A percentile compares a stretch with the other conserved stretches of the same genome.
phyloP scores from a whole-genome alignment of 495 filamentous ascomycete species.

The Patellaria atrata region DNA sequence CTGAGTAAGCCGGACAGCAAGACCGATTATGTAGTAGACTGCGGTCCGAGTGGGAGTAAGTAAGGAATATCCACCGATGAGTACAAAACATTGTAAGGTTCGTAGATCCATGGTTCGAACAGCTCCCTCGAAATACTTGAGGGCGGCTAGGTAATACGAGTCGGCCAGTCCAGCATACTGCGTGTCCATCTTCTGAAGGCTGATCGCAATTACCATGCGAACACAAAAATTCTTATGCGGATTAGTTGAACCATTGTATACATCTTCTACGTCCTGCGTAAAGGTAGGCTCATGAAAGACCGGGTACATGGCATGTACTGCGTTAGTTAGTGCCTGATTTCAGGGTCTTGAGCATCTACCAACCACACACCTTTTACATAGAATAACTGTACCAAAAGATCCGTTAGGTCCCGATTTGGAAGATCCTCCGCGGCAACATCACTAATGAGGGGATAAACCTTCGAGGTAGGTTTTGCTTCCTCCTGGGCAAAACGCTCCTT shows the following conservation, averaged over 20 bases:
- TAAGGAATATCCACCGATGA: conserved; percentile 85
- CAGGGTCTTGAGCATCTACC: conserved; percentile 1
- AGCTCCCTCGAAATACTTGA: conserved; percentile 63
- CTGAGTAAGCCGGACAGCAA: conserved; percentile 72
- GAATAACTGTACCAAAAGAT: conserved; percentile 64
- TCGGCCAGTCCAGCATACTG: conserved; percentile 77
- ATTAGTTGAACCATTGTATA: conserved; percentile 60
- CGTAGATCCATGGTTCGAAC: conserved; percentile 67
- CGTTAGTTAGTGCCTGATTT: conserved; percentile 2
- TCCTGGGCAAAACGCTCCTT: conserved; percentile 41
- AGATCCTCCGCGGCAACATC: conserved; percentile 53
- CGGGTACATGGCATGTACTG: conserved; percentile 75
- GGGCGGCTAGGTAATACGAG: conserved; percentile 77
- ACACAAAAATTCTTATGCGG: conserved; percentile 74
- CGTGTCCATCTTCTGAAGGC: conserved; percentile 72
- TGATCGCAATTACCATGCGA: conserved; percentile 81
- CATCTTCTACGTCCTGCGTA: conserved; percentile 57
- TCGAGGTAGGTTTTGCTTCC: conserved; percentile 46
- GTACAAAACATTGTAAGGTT: conserved; percentile 74
- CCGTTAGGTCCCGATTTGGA: conserved; percentile 50
- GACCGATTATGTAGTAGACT: conserved; percentile 79
- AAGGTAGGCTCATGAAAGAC: conserved; percentile 73
- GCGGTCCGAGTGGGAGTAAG: conserved; percentile 81
- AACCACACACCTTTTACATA: conserved; percentile 53
- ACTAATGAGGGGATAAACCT: conserved; percentile 67